phyloP scores from a whole-genome alignment of 1,284 basidiomycete species.

The Cutaneotrichosporon curvatum region DNA sequence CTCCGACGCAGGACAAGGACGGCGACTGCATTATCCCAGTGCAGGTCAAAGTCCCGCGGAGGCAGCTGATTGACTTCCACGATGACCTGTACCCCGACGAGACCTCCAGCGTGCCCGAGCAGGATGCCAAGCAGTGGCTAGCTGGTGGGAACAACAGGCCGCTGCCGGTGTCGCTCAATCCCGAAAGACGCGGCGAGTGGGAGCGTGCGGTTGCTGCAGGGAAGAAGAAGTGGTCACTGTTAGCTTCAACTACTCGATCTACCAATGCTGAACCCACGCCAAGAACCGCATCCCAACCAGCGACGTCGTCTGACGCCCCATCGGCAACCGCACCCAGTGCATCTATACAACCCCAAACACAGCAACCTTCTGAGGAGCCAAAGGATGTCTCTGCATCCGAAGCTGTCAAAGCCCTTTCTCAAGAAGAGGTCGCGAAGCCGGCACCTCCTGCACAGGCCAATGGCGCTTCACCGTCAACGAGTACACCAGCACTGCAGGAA shows the following conservation, averaged over 20 bases:
- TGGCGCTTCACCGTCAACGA: too few species aligned
- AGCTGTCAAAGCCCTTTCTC: too few species aligned
- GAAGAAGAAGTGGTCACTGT: not conserved
- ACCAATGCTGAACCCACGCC: not conserved
- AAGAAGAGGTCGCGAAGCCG: too few species aligned
- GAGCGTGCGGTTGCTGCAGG: slow-evolving; percentile 16
- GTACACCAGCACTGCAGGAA: too few species aligned
- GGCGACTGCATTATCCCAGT: slow-evolving; percentile 44
- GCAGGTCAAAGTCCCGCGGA: slow-evolving; percentile 42
- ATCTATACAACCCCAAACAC: too few species aligned
- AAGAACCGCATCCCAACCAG: not conserved
- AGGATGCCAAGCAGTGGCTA: slow-evolving; percentile 39
- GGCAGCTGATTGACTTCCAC: slow-evolving; percentile 49
- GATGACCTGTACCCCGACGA: slow-evolving; percentile 46
- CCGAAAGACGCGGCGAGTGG: slow-evolving; percentile 26
- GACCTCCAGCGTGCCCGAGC: slow-evolving; percentile 35
- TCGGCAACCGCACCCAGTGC: too few species aligned
- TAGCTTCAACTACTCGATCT: too few species aligned
- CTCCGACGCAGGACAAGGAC: slow-evolving; percentile 40
- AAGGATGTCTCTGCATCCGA: too few species aligned
- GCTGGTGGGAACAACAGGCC: slow-evolving; percentile 33
- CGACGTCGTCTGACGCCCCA: not conserved
- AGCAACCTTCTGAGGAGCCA: too few species aligned
- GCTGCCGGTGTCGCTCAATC: slow-evolving; percentile 29
- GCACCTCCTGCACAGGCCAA: too few species aligned